Percentiles rank a stretch among this genome's conserved stretches.
Evolutionary conservation across 345 rosid species (phyloP).

Genomic region (Corymbia maculata): DNA sequence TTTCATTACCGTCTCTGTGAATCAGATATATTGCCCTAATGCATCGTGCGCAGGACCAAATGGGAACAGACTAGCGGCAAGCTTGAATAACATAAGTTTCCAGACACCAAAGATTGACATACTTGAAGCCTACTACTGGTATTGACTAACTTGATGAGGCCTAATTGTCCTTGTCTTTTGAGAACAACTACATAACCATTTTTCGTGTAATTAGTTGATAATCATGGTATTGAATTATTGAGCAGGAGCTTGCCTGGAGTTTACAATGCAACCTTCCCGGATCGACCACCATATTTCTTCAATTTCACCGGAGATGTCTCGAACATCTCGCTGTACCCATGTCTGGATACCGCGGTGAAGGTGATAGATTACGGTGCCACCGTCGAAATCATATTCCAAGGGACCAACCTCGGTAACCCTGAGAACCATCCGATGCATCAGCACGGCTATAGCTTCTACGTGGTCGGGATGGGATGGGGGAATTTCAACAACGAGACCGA

Average conservation of each 20-base stretch:
- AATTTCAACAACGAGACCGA: constrained; percentile 13
- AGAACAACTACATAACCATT: neutral
- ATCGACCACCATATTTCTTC: constrained; percentile 1
- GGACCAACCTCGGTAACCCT: constrained; percentile 12
- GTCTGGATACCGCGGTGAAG: constrained; percentile 8
- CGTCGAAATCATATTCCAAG: constrained; percentile 32
- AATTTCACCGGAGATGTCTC: constrained; percentile 22
- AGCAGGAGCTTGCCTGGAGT: neutral
- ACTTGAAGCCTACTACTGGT: constrained; percentile 37
- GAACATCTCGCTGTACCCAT: neutral
- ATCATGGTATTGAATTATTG: neutral
- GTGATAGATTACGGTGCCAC: constrained; percentile 10
- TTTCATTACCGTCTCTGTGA: constrained; percentile 11
- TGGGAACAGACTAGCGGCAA: constrained; percentile 9
- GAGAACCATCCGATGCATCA: constrained; percentile 30
- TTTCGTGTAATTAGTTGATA: neutral
- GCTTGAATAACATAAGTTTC: constrained; percentile 41
- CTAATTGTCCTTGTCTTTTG: neutral
- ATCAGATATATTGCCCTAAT: constrained; percentile 3
- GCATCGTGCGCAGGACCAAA: neutral
- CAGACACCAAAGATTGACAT: constrained; percentile 4
- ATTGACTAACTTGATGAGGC: neutral
- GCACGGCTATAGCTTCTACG: constrained; percentile 29
- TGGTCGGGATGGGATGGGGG: constrained; percentile 26
- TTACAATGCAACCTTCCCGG: constrained; percentile 1